phyloP scores from a whole-genome alignment of 2,329 filamentous ascomycete genomes.

The Trichoderma koningii region DNA sequence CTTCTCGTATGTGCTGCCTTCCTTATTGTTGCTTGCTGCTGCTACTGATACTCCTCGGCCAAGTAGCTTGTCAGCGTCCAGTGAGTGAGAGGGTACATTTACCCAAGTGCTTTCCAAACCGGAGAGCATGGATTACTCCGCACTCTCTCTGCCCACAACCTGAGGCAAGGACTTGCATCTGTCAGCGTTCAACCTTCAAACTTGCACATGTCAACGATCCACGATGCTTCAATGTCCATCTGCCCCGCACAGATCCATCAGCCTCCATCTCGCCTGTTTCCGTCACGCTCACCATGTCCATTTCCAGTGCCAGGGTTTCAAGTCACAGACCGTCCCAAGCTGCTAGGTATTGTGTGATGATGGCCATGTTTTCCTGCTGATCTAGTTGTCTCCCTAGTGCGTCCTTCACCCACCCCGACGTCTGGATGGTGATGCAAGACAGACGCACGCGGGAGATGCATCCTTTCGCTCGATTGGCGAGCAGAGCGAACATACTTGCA shows the following conservation, averaged over 20 bases:
- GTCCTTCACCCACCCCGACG: not conserved
- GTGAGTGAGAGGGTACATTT: not conserved
- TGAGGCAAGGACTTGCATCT: not conserved
- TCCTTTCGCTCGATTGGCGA: not conserved
- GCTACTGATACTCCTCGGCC: not conserved
- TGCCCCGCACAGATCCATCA: constrained; percentile 24
- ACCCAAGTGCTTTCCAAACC: not conserved
- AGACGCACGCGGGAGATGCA: constrained; percentile 2
- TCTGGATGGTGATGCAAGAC: not conserved
- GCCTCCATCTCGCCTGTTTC: constrained; percentile 14
- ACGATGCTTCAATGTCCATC: not conserved
- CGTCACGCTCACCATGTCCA: constrained; percentile 4
- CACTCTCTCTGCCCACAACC: not conserved
- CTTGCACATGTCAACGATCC: constrained; percentile 11
- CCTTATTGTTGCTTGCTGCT: not conserved
- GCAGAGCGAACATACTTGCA: not conserved
- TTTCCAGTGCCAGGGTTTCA: not conserved
- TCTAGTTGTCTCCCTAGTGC: not conserved
- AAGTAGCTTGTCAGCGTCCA: no score
- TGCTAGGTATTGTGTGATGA: not conserved
- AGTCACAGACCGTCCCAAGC: not conserved
- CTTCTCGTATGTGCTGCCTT: constrained; percentile 5
- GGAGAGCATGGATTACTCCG: constrained; percentile 11
- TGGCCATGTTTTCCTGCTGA: not conserved
- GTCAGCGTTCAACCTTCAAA: not conserved